Percentiles rank a stretch among this genome's conserved stretches.
Evolutionary conservation across 495 filamentous ascomycete species (phyloP).

Genomic region (Aspergillus homomorphus): DNA sequence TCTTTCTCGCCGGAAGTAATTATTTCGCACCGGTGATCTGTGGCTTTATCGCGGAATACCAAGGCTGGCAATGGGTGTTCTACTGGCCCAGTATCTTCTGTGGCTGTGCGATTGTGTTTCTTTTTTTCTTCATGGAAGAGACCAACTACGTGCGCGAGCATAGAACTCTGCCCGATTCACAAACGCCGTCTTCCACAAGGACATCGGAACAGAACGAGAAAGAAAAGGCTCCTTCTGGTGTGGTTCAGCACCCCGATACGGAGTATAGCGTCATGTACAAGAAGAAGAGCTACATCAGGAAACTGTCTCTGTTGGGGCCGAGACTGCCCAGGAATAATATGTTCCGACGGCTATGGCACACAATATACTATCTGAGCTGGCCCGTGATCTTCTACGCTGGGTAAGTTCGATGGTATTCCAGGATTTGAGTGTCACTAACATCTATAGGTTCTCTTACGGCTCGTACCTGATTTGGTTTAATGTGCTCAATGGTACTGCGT

Average conservation of each 20-base stretch:
- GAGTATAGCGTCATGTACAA: slow-evolving; percentile 27
- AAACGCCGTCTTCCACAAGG: slow-evolving; percentile 7
- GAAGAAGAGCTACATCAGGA: slow-evolving; percentile 50
- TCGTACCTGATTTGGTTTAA: slow-evolving; percentile 64
- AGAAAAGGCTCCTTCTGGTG: slow-evolving; percentile 22
- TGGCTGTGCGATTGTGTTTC: slow-evolving; percentile 51
- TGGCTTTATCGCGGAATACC: slow-evolving; percentile 64
- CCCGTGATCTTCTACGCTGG: slow-evolving; percentile 66
- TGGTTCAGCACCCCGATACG: slow-evolving; percentile 11
- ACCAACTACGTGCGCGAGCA: slow-evolving; percentile 55
- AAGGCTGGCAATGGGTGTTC: slow-evolving; percentile 62
- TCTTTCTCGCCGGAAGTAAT: slow-evolving; percentile 60
- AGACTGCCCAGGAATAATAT: slow-evolving; percentile 53
- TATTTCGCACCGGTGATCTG: slow-evolving; percentile 64
- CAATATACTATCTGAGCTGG: slow-evolving; percentile 49
- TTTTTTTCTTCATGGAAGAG: slow-evolving; percentile 70
- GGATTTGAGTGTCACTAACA: slow-evolving; percentile 6
- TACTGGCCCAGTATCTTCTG: slow-evolving; percentile 64
- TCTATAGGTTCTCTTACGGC: slow-evolving; percentile 55
- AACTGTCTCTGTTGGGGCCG: slow-evolving; percentile 47
- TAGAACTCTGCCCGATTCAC: slow-evolving; percentile 13
- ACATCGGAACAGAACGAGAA: slow-evolving; percentile 18
- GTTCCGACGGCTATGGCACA: slow-evolving; percentile 38
- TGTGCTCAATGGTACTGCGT: slow-evolving; percentile 62
- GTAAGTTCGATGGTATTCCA: slow-evolving; percentile 15